Base-by-base conservation (phyloP, 2,329 filamentous ascomycete species). In the Acarospora socialis region DNA sequence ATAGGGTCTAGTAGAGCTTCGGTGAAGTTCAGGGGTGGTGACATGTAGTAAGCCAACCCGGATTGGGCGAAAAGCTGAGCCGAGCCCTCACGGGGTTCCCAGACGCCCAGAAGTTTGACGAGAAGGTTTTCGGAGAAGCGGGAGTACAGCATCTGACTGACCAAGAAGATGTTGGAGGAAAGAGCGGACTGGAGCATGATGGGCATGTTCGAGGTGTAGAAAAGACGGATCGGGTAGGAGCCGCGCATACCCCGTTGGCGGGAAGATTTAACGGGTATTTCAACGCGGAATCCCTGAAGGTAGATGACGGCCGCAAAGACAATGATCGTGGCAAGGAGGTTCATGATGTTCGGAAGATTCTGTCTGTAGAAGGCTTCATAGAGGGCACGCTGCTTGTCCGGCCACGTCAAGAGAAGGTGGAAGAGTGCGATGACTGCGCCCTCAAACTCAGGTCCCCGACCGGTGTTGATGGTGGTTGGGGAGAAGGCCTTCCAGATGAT, bases 171-270 rank as follows among this genome's bases (percentile, higher is more conserved):
- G 71, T 98, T 98, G 70, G 87, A 94, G 46, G 83, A 93, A 47
- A 98, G 75, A 48, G 90, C 90, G 28, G 87, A 95, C 69, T 98
- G 92, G 59, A 98, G 73, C 90, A 98, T 98, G 65, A 98, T 98
- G 55, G 90, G 90, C 92, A 98, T 98, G 79, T 98, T 98, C 59
- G 86, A 94, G 56, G 90, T 98, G 69, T 98, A 98, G 76, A 98
- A 98, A 38, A 98, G 81, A 54, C 92, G 87, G 59, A 98, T 76
- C 51, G 90, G 90, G 73, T 95, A 98, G 23, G 86, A 92, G 53
- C 87, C 92, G 52, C 90, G 87, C 57, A 92, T 90, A 61, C 90
- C 90, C 70, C 90, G 86, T 73, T 98, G 90, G 65, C 90, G 86
- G 50, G 84, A 87, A 39, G 86, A 94, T 77, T 98, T 98, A 72